Conservation (phyloP, 805 yeast genomes). For the Pachysolen tannophilus region DNA sequence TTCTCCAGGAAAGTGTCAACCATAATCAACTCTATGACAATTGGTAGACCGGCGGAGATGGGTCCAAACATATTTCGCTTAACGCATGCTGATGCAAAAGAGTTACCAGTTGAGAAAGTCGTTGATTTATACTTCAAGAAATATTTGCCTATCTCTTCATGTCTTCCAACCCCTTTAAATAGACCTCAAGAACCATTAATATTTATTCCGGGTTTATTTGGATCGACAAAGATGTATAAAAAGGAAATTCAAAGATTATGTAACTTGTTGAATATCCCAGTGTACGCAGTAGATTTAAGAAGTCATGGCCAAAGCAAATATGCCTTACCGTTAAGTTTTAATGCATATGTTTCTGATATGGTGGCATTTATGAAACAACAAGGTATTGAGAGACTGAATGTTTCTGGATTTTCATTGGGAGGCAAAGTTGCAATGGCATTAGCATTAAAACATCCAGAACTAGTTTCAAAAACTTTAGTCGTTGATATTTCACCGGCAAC, state of each 20-base stretch:
- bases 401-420: conserved; percentile 55
- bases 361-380: conserved; percentile 23
- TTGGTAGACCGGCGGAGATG: too few relatives aligned
- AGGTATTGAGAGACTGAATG: conserved; percentile 18
- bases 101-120: background rate
- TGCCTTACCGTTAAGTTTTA: conserved; percentile 36
- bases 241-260: conserved; percentile 29
- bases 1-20: too few relatives aligned
- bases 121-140: conserved; percentile 1
- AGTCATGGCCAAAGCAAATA: conserved; percentile 47
- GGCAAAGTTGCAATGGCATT: conserved; percentile 47
- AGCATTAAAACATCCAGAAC: conserved; percentile 30
- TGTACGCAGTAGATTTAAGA: conserved; percentile 41
- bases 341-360: conserved; percentile 34
- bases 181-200: conserved; percentile 25
- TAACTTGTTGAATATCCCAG: conserved; percentile 22
- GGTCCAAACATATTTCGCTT: too few relatives aligned
- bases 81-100: too few relatives aligned
- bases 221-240: conserved; percentile 36
- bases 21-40: too few relatives aligned
- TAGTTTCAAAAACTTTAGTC: conserved; percentile 33
- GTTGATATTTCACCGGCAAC: conserved; percentile 40
- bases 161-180: background rate
- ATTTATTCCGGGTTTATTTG: conserved; percentile 49
- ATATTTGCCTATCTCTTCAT: background rate